Evolutionary conservation across 2,329 filamentous ascomycete genomes (phyloP).

Genomic region (Cercospora brassicicola): DNA sequence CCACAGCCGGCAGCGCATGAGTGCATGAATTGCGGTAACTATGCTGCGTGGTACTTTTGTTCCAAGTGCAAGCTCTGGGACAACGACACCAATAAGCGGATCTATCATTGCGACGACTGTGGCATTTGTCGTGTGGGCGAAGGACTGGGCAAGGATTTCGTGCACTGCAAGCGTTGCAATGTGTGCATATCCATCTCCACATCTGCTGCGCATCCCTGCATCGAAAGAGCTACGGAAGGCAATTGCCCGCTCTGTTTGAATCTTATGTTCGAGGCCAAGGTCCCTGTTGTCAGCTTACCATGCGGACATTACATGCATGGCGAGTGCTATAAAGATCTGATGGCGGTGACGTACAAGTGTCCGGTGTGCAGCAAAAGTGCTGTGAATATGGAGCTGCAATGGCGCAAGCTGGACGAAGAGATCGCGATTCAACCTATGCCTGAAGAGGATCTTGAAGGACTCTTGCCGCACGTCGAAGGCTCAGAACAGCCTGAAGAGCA

Average conservation of each 20-base stretch:
- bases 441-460: conserved; percentile 38
- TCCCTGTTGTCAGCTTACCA: conserved; percentile 86
- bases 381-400: conserved; percentile 96
- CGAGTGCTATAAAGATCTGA: conserved; percentile 82
- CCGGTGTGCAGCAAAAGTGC: conserved; percentile 95
- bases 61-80: conserved; percentile 96
- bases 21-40: conserved; percentile 73
- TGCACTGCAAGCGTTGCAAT: conserved; percentile 96
- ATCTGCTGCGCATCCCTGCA: conserved; percentile 83
- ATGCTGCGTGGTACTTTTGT: conserved; percentile 88
- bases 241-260: conserved; percentile 96
- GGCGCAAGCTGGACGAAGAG: conserved; percentile 83
- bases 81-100: conserved; percentile 82
- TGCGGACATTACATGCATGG: conserved; percentile 96
- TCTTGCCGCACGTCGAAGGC: conserved; percentile 27
- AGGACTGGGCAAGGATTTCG: conserved; percentile 93
- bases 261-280: conserved; percentile 90
- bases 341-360: conserved; percentile 89
- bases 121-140: conserved; percentile 90
- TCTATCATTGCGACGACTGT: conserved; percentile 95
- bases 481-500: conserved; percentile 34
- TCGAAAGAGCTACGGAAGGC: conserved; percentile 90
- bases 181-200: conserved; percentile 91
- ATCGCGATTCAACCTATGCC: conserved; percentile 94
- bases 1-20: conserved; percentile 78